A percentile compares a stretch with the other conserved stretches of the same genome.
These are phyloP conservation scores for Hymenoscyphus linearis DNA, from an alignment of 2,329 filamentous ascomycete species.

Conservation along the genomic window DNA sequence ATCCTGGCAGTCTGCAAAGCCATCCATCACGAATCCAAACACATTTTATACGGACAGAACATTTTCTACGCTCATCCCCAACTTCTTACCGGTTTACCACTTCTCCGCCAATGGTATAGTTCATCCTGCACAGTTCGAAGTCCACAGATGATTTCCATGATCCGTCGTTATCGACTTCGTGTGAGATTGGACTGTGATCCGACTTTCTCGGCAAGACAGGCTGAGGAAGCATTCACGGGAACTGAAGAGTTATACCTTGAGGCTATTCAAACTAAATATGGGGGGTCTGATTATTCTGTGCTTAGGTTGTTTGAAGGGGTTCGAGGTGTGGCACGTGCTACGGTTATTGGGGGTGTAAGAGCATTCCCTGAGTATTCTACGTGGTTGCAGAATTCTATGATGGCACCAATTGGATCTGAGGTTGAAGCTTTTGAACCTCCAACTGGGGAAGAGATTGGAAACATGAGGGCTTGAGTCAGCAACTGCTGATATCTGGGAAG, in stretches of 20 bases:
- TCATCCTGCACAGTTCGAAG: conserved; percentile 34
- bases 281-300: conserved; percentile 37
- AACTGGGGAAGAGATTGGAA: background rate
- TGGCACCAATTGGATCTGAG: conserved; percentile 10
- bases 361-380: conserved; percentile 26
- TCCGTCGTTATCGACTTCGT: conserved; percentile 40
- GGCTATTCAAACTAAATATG: conserved; percentile 42
- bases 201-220: conserved; percentile 37
- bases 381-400: conserved; percentile 28
- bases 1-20: conserved; percentile 21
- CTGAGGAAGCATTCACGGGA: conserved; percentile 39
- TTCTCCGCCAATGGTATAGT: conserved; percentile 30
- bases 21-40: conserved; percentile 26
- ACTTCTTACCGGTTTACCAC: conserved; percentile 41
- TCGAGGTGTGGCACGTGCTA: conserved; percentile 39
- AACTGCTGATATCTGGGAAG: too few relatives aligned
- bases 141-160: conserved; percentile 31
- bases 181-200: conserved; percentile 46
- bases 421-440: conserved; percentile 15
- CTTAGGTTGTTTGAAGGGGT: conserved; percentile 41
- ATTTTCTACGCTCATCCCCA: conserved; percentile 44
- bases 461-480: too few relatives aligned
- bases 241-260: conserved; percentile 43
- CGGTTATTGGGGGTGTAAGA: conserved; percentile 32
- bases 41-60: conserved; percentile 44